Evolutionary conservation across 345 rosid species (phyloP).

Genomic region (Euphorbia pulcherrima): DNA sequence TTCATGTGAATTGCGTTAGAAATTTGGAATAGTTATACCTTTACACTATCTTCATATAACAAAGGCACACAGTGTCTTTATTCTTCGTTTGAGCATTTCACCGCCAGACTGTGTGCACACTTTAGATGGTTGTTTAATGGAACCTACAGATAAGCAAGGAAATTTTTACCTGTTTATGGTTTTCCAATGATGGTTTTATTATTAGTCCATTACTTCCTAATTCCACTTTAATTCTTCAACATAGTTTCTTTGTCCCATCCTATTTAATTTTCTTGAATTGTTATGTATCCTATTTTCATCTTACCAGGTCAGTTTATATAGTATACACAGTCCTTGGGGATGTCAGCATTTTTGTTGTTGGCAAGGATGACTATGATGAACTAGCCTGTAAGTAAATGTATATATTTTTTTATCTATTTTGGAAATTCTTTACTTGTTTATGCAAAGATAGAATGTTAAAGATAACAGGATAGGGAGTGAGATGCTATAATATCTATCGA

Average conservation of each 20-base stretch:
- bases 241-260: background rate
- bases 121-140: background rate
- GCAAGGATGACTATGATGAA: slow-evolving; percentile 97
- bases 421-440: slow-evolving; percentile 3
- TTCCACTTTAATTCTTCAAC: background rate
- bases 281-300: background rate
- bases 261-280: background rate
- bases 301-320: slow-evolving; percentile 80
- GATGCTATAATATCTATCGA: background rate
- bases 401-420: background rate
- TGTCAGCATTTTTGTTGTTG: slow-evolving; percentile 82
- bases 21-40: background rate
- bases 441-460: background rate
- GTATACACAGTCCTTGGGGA: slow-evolving; percentile 91
- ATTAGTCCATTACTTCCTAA: no score
- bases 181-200: background rate
- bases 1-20: background rate
- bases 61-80: background rate
- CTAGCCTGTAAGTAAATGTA: slow-evolving; percentile 73
- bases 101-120: background rate
- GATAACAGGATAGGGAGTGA: background rate
- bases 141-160: background rate
- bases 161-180: background rate
- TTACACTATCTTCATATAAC: background rate
- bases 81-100: background rate